Conservation (phyloP, 176 grass and related monocot species). For the Miscanthus lutarioriparius region DNA sequence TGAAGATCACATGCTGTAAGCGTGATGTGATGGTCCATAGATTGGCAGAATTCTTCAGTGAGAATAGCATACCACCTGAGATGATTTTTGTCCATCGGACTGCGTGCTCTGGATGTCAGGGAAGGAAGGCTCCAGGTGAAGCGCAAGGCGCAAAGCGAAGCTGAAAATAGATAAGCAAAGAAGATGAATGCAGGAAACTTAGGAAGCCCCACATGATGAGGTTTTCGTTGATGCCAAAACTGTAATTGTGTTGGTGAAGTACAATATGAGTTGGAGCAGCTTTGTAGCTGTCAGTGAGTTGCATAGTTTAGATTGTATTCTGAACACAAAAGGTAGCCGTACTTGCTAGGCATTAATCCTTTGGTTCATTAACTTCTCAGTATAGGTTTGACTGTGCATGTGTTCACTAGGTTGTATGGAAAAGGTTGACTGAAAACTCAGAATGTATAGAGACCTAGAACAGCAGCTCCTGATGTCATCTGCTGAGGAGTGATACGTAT, state of each 20-base stretch:
- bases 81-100: conserved; percentile 7
- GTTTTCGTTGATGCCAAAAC: background rate
- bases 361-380: conserved; percentile 4
- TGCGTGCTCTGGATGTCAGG: background rate
- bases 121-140: conserved; percentile 3
- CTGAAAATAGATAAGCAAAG: background rate
- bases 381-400: background rate
- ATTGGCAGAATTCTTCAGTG: conserved; percentile 1
- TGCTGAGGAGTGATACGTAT: background rate
- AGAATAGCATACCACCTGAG: background rate
- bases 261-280: background rate
- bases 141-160: background rate
- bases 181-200: conserved; percentile 11
- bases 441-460: conserved; percentile 11
- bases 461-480: background rate
- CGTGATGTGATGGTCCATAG: background rate
- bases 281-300: background rate
- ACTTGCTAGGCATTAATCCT: background rate
- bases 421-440: background rate
- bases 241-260: background rate
- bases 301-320: background rate
- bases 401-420: conserved; percentile 17
- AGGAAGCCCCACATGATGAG: conserved; percentile 2
- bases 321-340: background rate
- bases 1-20: conserved; percentile 32